Conservation (phyloP, 768 basidiomycete species). For the Mycena filopes region DNA sequence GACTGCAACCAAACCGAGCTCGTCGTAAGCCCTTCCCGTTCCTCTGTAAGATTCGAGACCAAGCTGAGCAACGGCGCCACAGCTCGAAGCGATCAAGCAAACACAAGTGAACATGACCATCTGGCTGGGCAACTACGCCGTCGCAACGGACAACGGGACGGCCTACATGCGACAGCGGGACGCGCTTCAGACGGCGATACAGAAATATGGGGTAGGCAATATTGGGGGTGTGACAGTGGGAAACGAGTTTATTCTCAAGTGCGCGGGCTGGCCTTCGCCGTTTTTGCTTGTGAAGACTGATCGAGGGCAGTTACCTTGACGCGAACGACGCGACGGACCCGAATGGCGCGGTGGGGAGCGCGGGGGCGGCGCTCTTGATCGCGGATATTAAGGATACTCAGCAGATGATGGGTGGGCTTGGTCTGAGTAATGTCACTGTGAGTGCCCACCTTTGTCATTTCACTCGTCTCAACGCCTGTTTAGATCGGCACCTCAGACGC, state of each 20-base stretch:
- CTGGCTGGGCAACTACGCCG: conserved; percentile 77
- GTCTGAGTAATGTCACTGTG: conserved; percentile 71
- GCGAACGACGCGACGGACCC: conserved; percentile 60
- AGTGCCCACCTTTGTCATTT: conserved; percentile 52
- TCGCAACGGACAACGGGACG: conserved; percentile 68
- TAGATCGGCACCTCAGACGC: conserved; percentile 64
- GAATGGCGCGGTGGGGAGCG: conserved; percentile 66
- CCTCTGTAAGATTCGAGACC: neutral
- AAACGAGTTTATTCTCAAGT: conserved; percentile 91
- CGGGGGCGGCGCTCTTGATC: conserved; percentile 72
- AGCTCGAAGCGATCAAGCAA: conserved; percentile 89
- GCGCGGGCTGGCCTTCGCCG: conserved; percentile 36
- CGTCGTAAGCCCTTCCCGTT: conserved; percentile 65
- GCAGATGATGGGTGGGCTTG: conserved; percentile 62
- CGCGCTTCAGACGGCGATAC: conserved; percentile 71
- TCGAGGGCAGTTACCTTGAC: conserved; percentile 64
- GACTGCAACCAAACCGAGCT: conserved; percentile 87
- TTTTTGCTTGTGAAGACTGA: too few relatives aligned
- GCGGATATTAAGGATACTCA: conserved; percentile 75
- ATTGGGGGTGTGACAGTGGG: conserved; percentile 90
- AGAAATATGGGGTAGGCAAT: conserved; percentile 80
- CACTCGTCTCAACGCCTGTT: neutral
- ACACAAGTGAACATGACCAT: conserved; percentile 91
- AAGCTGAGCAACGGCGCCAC: neutral
- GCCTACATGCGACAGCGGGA: conserved; percentile 82